These are phyloP conservation scores for Prinsepia uniflora DNA, from an alignment of 306 rosid species.

Conservation along the genomic window DNA sequence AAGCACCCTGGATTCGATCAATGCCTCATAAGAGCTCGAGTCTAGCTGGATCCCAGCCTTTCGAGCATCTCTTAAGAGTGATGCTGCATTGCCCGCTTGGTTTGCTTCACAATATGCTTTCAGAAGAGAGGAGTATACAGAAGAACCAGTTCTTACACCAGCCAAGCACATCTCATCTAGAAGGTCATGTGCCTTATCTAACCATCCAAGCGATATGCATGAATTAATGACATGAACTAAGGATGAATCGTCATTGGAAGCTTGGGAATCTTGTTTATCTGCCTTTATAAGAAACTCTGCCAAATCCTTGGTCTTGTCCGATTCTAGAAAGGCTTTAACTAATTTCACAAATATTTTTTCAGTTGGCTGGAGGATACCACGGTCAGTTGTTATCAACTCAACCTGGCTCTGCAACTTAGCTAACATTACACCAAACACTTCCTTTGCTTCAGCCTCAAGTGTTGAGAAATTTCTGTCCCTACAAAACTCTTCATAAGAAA, in stretches of 20 bases:
- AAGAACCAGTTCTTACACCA: slow-evolving; percentile 57
- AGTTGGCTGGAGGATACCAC: slow-evolving; percentile 76
- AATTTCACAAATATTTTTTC: slow-evolving; percentile 69
- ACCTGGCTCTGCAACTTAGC: slow-evolving; percentile 62
- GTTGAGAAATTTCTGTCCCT: slow-evolving; percentile 46
- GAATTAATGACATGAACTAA: slow-evolving; percentile 76
- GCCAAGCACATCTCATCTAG: slow-evolving; percentile 85
- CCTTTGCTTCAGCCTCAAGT: slow-evolving; percentile 59
- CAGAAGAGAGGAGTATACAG: slow-evolving; percentile 65
- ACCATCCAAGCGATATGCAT: slow-evolving; percentile 77
- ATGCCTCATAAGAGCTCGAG: slow-evolving; percentile 63
- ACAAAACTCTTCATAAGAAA: slow-evolving; percentile 53
- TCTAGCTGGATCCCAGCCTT: slow-evolving; percentile 85
- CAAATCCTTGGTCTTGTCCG: slow-evolving; percentile 70
- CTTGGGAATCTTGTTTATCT: slow-evolving; percentile 65
- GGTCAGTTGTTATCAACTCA: slow-evolving; percentile 53
- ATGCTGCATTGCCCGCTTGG: slow-evolving; percentile 49
- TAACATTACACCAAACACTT: slow-evolving; percentile 44
- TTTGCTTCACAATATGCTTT: slow-evolving; percentile 75
- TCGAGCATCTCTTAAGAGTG: slow-evolving; percentile 72
- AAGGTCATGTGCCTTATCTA: slow-evolving; percentile 92
- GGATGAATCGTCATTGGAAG: slow-evolving; percentile 61
- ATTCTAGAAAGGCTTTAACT: slow-evolving; percentile 71
- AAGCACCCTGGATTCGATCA: slow-evolving; percentile 72
- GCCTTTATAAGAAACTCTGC: slow-evolving; percentile 68